These are phyloP conservation scores for Rhizophora mangle DNA, from an alignment of 345 rosid genomes.

Conservation along the genomic window DNA sequence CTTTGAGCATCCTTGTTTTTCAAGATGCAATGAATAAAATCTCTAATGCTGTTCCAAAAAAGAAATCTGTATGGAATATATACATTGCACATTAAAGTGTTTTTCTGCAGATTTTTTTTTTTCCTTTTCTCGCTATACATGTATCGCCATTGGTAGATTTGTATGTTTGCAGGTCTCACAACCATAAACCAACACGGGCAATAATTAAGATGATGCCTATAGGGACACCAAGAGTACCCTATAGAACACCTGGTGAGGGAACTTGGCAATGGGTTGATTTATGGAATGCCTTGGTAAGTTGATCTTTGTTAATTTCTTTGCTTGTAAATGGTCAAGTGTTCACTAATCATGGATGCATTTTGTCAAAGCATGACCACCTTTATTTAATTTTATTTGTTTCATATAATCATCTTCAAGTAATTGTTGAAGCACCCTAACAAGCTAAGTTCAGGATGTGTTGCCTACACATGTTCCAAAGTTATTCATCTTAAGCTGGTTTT, in stretches of 20 bases:
- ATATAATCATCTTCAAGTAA: neutral
- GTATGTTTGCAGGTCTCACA: slow-evolving; percentile 30
- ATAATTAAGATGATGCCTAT: slow-evolving; percentile 74
- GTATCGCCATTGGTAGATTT: slow-evolving; percentile 14
- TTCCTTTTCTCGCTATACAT: neutral
- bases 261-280: slow-evolving; percentile 90
- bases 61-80: neutral
- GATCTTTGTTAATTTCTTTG: neutral
- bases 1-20: too few species aligned
- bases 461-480: neutral
- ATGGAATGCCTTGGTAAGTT: slow-evolving; percentile 85
- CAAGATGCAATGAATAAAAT: too few species aligned
- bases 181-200: slow-evolving; percentile 47
- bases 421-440: neutral
- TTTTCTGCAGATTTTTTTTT: neutral
- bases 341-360: too few species aligned
- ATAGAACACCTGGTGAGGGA: slow-evolving; percentile 70
- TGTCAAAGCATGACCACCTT: too few species aligned
- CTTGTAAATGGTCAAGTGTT: too few species aligned
- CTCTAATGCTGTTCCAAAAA: too few species aligned
- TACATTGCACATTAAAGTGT: neutral
- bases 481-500: neutral
- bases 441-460: neutral
- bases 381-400: neutral
- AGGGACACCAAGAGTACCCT: slow-evolving; percentile 74